A percentile compares a stretch with the other conserved stretches of the same genome.
These are phyloP conservation scores for Gynandropsis gynandra DNA, from an alignment of 345 rosid species.

Conservation along the genomic window DNA sequence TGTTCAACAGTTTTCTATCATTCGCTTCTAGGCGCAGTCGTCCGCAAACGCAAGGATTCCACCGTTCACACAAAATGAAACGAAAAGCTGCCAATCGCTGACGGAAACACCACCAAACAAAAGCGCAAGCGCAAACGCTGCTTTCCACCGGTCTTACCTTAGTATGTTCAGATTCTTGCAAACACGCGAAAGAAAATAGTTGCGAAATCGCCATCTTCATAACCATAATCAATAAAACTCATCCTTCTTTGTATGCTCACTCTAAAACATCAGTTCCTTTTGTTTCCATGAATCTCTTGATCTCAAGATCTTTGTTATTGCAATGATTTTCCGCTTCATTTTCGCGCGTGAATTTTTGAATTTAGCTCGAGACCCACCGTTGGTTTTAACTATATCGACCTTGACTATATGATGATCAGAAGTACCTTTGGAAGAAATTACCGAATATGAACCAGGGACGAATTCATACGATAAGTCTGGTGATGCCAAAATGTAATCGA, in stretches of 20 bases:
- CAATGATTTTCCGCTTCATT: slow-evolving; percentile 32
- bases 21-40: too few relatives aligned
- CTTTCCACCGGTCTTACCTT: too few relatives aligned
- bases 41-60: too few relatives aligned
- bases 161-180: too few relatives aligned
- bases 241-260: too few relatives aligned
- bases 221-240: neutral
- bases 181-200: too few relatives aligned
- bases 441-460: slow-evolving; percentile 77
- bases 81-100: too few relatives aligned
- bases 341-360: slow-evolving; percentile 24
- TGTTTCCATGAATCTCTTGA: slow-evolving; percentile 34
- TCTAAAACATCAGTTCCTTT: slow-evolving; percentile 17
- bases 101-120: too few relatives aligned
- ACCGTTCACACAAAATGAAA: too few relatives aligned
- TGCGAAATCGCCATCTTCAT: neutral
- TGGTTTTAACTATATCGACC: slow-evolving; percentile 48
- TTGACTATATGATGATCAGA: slow-evolving; percentile 94
- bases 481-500: slow-evolving; percentile 72
- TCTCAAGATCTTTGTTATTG: slow-evolving; percentile 33
- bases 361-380: slow-evolving; percentile 26
- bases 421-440: slow-evolving; percentile 78
- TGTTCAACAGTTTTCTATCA: too few relatives aligned
- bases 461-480: slow-evolving; percentile 50
- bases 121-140: too few relatives aligned